phyloP scores from a whole-genome alignment of 1,139 yeast species.

The Saccharomycopsis phalli region DNA sequence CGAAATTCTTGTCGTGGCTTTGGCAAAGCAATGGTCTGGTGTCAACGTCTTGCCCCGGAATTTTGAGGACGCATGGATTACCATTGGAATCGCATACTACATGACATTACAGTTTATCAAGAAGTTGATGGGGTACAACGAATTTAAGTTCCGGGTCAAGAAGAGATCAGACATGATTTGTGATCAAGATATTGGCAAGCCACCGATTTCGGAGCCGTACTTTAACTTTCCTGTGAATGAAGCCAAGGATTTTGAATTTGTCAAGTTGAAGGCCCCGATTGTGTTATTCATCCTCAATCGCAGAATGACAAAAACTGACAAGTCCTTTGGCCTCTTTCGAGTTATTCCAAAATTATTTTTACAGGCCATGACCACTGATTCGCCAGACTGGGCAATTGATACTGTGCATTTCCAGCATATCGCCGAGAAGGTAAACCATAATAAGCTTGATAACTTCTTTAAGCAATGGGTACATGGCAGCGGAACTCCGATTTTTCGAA shows the following conservation, averaged over 20 bases:
- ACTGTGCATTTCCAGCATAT: constrained; percentile 82
- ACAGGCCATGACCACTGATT: constrained; percentile 94
- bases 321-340: constrained; percentile 83
- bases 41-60: constrained; percentile 79
- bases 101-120: constrained; percentile 72
- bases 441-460: constrained; percentile 73
- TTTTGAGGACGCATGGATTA: constrained; percentile 85
- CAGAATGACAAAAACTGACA: constrained; percentile 93
- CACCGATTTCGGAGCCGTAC: constrained; percentile 67
- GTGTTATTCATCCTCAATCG: constrained; percentile 79
- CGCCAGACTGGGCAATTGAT: constrained; percentile 68
- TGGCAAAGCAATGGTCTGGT: constrained; percentile 92
- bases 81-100: constrained; percentile 73
- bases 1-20: constrained; percentile 54
- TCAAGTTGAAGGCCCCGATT: constrained; percentile 75
- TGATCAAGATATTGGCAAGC: constrained; percentile 66
- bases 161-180: constrained; percentile 57
- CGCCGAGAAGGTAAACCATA: constrained; percentile 90
- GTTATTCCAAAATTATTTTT: constrained; percentile 86
- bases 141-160: constrained; percentile 64
- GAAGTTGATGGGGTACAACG: constrained; percentile 74
- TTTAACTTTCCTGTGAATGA: constrained; percentile 60
- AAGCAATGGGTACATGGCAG: constrained; percentile 89
- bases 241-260: constrained; percentile 44
- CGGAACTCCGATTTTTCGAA: constrained; percentile 83